phyloP scores from a whole-genome alignment of 2,329 filamentous ascomycete species.

The Aspergillus sp. region DNA sequence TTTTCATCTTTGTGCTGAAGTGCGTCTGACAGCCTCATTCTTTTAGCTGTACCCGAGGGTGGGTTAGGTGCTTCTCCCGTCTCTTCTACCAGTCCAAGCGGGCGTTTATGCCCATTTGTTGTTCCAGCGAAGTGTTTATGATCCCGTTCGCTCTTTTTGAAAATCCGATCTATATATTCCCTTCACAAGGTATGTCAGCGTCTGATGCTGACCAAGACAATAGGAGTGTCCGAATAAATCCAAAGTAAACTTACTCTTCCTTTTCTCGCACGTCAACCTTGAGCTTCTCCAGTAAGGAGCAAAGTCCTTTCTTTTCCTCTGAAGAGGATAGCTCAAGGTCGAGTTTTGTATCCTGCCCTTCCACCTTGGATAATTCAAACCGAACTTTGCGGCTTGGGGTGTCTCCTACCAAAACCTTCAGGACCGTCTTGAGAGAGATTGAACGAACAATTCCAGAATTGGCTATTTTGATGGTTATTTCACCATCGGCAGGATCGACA shows the following conservation, averaged over 20 bases:
- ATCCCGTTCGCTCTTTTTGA: slow-evolving; percentile 21
- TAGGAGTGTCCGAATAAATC: not conserved
- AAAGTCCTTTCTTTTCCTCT: slow-evolving; percentile 24
- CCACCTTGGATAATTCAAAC: slow-evolving; percentile 26
- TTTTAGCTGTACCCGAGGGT: slow-evolving; percentile 17
- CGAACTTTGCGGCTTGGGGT: slow-evolving; percentile 29
- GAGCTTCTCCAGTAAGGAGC: slow-evolving; percentile 13
- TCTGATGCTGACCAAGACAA: not conserved
- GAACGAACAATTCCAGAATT: not conserved
- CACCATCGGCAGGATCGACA: slow-evolving; percentile 14
- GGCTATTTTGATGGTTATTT: slow-evolving; percentile 3
- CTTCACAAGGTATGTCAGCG: slow-evolving; percentile 22
- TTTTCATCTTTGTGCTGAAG: slow-evolving; percentile 26
- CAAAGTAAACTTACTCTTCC: slow-evolving; percentile 22
- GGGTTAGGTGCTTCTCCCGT: slow-evolving; percentile 10
- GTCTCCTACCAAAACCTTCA: slow-evolving; percentile 19
- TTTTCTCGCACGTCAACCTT: slow-evolving; percentile 20
- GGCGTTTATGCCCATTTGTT: slow-evolving; percentile 17
- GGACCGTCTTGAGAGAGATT: slow-evolving; percentile 18
- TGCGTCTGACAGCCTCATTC: slow-evolving; percentile 32
- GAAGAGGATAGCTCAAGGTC: slow-evolving; percentile 31
- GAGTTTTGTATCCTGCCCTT: slow-evolving; percentile 17
- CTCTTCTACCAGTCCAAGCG: slow-evolving; percentile 1
- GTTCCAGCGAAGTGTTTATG: not conserved
- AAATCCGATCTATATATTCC: slow-evolving; percentile 34